These are phyloP conservation scores for Rhizopus microsporus DNA, from an alignment of 371 early-diverging fungal genomes.

Conservation along the genomic window DNA sequence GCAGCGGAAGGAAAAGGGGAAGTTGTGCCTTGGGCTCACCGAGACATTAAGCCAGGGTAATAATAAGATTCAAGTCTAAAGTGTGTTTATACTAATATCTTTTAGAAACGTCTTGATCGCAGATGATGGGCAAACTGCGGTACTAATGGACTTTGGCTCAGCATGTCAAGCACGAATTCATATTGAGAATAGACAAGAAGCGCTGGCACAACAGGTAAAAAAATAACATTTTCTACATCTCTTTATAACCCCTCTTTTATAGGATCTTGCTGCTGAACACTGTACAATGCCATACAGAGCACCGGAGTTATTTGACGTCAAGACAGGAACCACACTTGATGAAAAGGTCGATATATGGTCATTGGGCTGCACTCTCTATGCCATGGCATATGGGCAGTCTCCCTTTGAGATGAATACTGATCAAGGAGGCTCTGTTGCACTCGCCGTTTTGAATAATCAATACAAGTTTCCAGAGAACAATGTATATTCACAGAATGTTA, in stretches of 20 bases:
- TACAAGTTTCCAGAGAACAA: constrained; percentile 52
- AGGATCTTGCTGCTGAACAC: constrained; percentile 72
- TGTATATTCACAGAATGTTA: constrained; percentile 61
- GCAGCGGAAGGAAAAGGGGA: constrained; percentile 10
- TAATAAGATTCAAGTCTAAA: constrained; percentile 17
- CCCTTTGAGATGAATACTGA: constrained; percentile 74
- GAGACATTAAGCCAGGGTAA: constrained; percentile 83
- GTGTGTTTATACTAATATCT: not conserved
- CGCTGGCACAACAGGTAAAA: constrained; percentile 62
- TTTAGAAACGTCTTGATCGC: constrained; percentile 58
- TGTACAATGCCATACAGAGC: constrained; percentile 81
- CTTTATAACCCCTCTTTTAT: constrained; percentile 8
- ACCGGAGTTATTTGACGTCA: constrained; percentile 83
- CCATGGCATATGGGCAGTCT: constrained; percentile 73
- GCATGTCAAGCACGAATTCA: constrained; percentile 59
- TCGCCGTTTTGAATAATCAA: constrained; percentile 73
- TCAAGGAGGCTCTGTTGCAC: constrained; percentile 72
- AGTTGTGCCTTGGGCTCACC: constrained; percentile 67
- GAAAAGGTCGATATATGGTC: constrained; percentile 85
- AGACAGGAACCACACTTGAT: constrained; percentile 57
- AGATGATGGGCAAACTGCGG: constrained; percentile 67
- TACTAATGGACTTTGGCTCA: constrained; percentile 83
- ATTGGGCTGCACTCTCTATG: constrained; percentile 74
- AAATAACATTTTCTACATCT: not conserved
- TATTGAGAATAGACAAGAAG: constrained; percentile 62